Percentiles rank a stretch among this genome's conserved stretches.
phyloP scores from a whole-genome alignment of 148 eudicot genomes.

The Limonium bicolor region DNA sequence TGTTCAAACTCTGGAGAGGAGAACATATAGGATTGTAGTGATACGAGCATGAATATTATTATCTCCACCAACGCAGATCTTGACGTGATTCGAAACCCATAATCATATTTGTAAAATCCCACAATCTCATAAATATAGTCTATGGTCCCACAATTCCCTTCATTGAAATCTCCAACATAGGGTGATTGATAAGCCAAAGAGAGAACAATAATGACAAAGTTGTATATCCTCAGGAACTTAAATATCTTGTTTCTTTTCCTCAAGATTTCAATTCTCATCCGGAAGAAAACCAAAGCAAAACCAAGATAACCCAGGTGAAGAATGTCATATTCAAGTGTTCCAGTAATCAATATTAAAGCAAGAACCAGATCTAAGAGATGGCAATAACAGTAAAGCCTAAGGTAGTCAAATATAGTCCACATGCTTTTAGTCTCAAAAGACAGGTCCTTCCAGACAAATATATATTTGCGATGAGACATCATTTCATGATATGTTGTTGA shows the following conservation, averaged over 20 bases:
- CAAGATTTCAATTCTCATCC: slow-evolving; percentile 76
- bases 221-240: slow-evolving; percentile 85
- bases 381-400: slow-evolving; percentile 96
- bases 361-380: slow-evolving; percentile 96
- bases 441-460: slow-evolving; percentile 95
- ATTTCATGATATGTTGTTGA: slow-evolving; percentile 73
- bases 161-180: slow-evolving; percentile 65
- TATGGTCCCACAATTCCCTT: slow-evolving; percentile 71
- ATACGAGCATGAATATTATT: slow-evolving; percentile 73
- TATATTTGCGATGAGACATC: slow-evolving; percentile 76
- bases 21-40: slow-evolving; percentile 92
- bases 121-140: slow-evolving; percentile 83
- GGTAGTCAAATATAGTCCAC: slow-evolving; percentile 95
- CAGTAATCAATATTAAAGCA: slow-evolving; percentile 73
- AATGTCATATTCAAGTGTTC: slow-evolving; percentile 96
- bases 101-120: slow-evolving; percentile 91
- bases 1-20: slow-evolving; percentile 86
- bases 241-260: slow-evolving; percentile 87
- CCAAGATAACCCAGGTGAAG: slow-evolving; percentile 97
- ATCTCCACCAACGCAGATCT: slow-evolving; percentile 97
- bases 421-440: slow-evolving; percentile 96
- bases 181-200: slow-evolving; percentile 99
- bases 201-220: slow-evolving; percentile 71
- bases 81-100: slow-evolving; percentile 92
- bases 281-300: slow-evolving; percentile 85